Base-by-base conservation (phyloP, 2,329 filamentous ascomycete genomes). In the Ophiosphaerella narmari region DNA sequence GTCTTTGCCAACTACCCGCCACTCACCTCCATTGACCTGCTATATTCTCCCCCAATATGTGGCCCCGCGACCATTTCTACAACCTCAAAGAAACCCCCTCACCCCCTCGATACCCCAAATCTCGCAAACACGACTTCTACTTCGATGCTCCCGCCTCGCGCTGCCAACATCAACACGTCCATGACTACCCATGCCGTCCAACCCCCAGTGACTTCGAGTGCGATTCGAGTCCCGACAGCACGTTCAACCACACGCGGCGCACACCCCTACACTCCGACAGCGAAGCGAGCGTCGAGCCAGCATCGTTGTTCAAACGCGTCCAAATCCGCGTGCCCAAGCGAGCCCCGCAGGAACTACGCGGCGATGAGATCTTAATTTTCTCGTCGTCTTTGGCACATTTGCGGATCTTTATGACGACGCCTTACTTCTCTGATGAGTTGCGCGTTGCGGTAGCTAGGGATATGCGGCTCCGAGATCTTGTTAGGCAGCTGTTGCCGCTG, bases 381-480 rank as follows among this genome's bases (percentile, higher is more conserved):
- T 50, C 57, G 0, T 14, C 39, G 5, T n/a, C 21, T 0, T 41
- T 60, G 7, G 50, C 48, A 1, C 50, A 34, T 7, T 21, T 58
- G 2, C 40, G 38, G 1, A 46, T 60, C n/a, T 26, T 31, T 4
- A 38, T 60, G 3, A 11, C 13, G 12, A 16, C 21, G 12, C 31
- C n/a, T n/a, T 18, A 38, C 16, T 5, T 12, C 1, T 4, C 5
- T 3, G 12, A 35, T 9, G 11, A 21, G 49, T 4, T 62, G 4
- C 39, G 37, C 4, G 55, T 35, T 7, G 46, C 43, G 1, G 52
- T 60, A 3, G 51, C 53, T 6, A 42, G 47, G 0, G 54, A 55
- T 29, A 50, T 55, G 59, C 56, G 44, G 1, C 37, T 60, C 12
- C 47, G 52, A 13, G 55, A 60, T 14, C 46, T 57, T 2, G 26